Base-by-base conservation (phyloP, 257 asterid genomes). In the Fraxinus quadrangulata region DNA sequence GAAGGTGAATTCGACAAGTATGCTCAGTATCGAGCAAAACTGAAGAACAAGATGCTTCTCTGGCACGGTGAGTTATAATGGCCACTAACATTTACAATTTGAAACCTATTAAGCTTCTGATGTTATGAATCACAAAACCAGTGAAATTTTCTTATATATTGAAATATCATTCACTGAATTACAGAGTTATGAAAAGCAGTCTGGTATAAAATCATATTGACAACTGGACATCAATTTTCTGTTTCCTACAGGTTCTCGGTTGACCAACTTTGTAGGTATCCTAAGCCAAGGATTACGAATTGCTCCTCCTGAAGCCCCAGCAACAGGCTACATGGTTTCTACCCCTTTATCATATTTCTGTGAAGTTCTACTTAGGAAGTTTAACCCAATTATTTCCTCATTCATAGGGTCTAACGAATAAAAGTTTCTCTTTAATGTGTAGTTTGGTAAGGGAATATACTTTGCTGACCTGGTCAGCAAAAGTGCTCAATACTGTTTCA, bases 301-400 rank as follows among this genome's bases (percentile, higher is more conserved):
- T 82, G 99, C 98, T 83, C 99, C 99, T 75, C 97, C 98, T 11
- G 99, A 96, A 92, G 99, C 99, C 80, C 99, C 99, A 49, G 87
- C 94, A 76, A 92, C 99, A 5, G 99, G 99, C 75, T 96, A 93
- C 85, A 96, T 96, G 99, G 99, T 96, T 80, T 79, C 67, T 54
- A 74, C 65, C 10, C 63, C 74, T 70, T 49, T 67, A 45, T 36
- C 23, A 2, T 78, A 73, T 54, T 78, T 75, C 7, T 65, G 23
- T 74, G 19, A 23, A 75, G 33, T 77, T 70, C 14, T 69, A 78
- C 31, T 76, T 45, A 37, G 47, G 19, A 14, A 74, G 23, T 76
- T 56, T 59, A 19, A 16, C 0, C 17, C 66, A 66, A 74, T 14
- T 76, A 31, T 17, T 42, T 26, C 40, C 75, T 45, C 24, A 45